phyloP scores from a whole-genome alignment of 345 rosid species.

The Linum usitatissimum region DNA sequence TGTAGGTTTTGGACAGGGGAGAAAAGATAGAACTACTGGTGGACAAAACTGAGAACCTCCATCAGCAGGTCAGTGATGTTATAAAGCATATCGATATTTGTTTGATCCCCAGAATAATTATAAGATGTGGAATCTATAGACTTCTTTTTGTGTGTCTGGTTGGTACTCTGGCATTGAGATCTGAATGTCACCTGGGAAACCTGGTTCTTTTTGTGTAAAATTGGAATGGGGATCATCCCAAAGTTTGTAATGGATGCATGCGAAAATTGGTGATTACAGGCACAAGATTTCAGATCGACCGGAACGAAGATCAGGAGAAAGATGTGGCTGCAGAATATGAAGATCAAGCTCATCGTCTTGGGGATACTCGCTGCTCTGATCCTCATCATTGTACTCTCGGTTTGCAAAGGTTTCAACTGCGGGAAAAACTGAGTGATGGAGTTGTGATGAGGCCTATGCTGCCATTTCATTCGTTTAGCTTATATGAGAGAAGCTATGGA shows the following conservation, averaged over 20 bases:
- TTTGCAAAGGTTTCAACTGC: conserved; percentile 35
- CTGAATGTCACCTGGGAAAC: neutral
- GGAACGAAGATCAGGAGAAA: conserved; percentile 33
- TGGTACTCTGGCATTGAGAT: neutral
- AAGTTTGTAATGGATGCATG: neutral
- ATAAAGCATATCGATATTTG: neutral
- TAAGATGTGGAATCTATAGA: too few species aligned
- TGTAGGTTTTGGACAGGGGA: conserved; percentile 36
- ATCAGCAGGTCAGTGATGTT: conserved; percentile 23
- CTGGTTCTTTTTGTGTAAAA: neutral
- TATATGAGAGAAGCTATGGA: conserved; percentile 8
- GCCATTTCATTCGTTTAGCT: neutral
- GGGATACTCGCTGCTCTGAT: conserved; percentile 32
- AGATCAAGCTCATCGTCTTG: conserved; percentile 34
- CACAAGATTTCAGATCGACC: conserved; percentile 28
- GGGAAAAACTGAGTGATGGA: conserved; percentile 10
- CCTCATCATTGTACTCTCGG: conserved; percentile 34
- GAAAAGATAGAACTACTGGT: conserved; percentile 37
- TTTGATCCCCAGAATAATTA: neutral
- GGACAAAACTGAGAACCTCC: conserved; percentile 38
- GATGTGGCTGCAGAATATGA: conserved; percentile 44
- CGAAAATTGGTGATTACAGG: conserved; percentile 15
- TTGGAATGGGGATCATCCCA: too few species aligned
- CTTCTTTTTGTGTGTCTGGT: neutral
- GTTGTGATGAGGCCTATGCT: neutral